A percentile compares a stretch with the other conserved stretches of the same genome.
Conservation (phyloP, 2,329 filamentous ascomycete genomes). For the Lachnellula arida region DNA sequence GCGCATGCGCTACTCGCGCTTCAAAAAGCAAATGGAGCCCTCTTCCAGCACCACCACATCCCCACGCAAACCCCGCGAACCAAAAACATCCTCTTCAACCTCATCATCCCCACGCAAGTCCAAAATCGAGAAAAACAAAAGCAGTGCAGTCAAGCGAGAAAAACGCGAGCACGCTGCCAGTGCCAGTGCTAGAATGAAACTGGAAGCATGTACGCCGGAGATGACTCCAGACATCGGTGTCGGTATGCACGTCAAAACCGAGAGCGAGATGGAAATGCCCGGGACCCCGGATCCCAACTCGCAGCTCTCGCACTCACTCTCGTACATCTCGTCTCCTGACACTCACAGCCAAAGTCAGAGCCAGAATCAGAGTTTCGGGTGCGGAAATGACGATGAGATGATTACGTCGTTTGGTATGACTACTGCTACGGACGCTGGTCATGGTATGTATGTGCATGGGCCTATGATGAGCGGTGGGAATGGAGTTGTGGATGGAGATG, state of each 20-base stretch:
- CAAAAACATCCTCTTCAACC: neutral
- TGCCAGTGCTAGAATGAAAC: neutral
- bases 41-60: neutral
- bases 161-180: neutral
- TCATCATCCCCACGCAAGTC: slow-evolving; percentile 14
- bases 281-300: neutral
- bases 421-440: neutral
- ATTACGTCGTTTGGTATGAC: neutral
- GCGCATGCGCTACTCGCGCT: slow-evolving; percentile 52
- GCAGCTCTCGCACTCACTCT: neutral
- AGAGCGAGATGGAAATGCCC: neutral
- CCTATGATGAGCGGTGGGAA: neutral
- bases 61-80: slow-evolving; percentile 12
- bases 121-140: slow-evolving; percentile 20
- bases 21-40: slow-evolving; percentile 46
- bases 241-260: neutral
- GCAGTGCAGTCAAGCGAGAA: neutral
- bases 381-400: neutral
- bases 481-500: neutral
- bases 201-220: neutral
- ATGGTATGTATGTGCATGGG: neutral
- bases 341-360: neutral
- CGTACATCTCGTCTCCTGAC: too few species aligned
- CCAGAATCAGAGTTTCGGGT: neutral
- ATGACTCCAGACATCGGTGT: neutral